A percentile compares a stretch with the other conserved stretches of the same genome.
Conservation (phyloP, 768 basidiomycete species). For the Suillus subalutaceus region DNA sequence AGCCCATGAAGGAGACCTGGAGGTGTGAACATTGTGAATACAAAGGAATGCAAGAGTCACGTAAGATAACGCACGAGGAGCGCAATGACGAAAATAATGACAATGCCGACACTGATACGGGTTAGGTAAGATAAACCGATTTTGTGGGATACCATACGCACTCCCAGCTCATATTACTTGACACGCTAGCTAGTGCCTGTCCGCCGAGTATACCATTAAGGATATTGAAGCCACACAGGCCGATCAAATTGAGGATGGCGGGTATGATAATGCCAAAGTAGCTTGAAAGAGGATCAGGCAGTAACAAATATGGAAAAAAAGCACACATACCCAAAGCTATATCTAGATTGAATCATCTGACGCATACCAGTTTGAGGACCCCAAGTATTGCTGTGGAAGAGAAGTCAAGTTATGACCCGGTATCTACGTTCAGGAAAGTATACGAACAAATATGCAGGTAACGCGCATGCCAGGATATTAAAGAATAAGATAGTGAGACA, state of each 20-base stretch:
- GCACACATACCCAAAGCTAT: slow-evolving; percentile 53
- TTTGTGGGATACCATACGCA: slow-evolving; percentile 29
- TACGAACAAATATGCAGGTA: slow-evolving; percentile 63
- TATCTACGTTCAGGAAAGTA: background rate
- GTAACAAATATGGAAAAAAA: slow-evolving; percentile 29
- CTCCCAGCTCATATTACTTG: slow-evolving; percentile 54
- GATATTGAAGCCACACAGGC: slow-evolving; percentile 65
- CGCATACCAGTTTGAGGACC: slow-evolving; percentile 80
- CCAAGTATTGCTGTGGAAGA: slow-evolving; percentile 55
- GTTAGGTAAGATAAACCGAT: slow-evolving; percentile 15
- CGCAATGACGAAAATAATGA: slow-evolving; percentile 71
- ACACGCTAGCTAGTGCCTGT: slow-evolving; percentile 62
- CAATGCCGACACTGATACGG: slow-evolving; percentile 70
- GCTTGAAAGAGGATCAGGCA: slow-evolving; percentile 24
- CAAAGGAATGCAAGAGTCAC: slow-evolving; percentile 4
- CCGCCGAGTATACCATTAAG: slow-evolving; percentile 72
- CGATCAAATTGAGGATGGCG: slow-evolving; percentile 59
- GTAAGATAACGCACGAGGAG: slow-evolving; percentile 48
- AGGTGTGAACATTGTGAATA: slow-evolving; percentile 7
- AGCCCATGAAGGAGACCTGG: slow-evolving; percentile 68
- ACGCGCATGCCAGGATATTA: slow-evolving; percentile 58
- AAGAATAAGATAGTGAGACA: slow-evolving; percentile 70
- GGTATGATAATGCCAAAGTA: slow-evolving; percentile 57
- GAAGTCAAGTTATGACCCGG: background rate
- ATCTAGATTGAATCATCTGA: slow-evolving; percentile 78